Evolutionary conservation across 768 basidiomycete genomes (phyloP).

Genomic region (Dentipellis sp.): DNA sequence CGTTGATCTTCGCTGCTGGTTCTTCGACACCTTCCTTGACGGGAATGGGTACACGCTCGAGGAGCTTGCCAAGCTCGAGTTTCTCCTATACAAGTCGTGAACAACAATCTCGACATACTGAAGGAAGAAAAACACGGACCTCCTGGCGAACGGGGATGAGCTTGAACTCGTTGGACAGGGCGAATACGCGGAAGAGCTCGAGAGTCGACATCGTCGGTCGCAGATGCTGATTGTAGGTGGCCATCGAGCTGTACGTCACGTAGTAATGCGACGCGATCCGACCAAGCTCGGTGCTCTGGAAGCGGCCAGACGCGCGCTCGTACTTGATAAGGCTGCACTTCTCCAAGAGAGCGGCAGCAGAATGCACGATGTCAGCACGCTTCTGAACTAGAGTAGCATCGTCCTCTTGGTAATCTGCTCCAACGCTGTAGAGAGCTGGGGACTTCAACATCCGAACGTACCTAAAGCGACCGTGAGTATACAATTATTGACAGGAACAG

Average conservation of each 20-base stretch:
- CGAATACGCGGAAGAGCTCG: slow-evolving; percentile 93
- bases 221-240: slow-evolving; percentile 91
- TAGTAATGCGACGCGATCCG: slow-evolving; percentile 94
- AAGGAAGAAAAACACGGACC: slow-evolving; percentile 13
- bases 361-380: slow-evolving; percentile 87
- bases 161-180: slow-evolving; percentile 93
- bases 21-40: slow-evolving; percentile 97
- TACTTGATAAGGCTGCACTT: slow-evolving; percentile 94
- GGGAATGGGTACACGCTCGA: slow-evolving; percentile 94
- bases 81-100: slow-evolving; percentile 47
- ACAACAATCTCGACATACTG: neutral
- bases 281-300: slow-evolving; percentile 90
- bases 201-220: slow-evolving; percentile 78
- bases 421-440: slow-evolving; percentile 81
- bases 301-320: slow-evolving; percentile 76
- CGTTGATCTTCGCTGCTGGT: slow-evolving; percentile 95
- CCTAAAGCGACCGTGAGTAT: slow-evolving; percentile 29
- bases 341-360: slow-evolving; percentile 87
- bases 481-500: slow-evolving; percentile 1
- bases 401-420: slow-evolving; percentile 85
- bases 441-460: slow-evolving; percentile 93
- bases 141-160: slow-evolving; percentile 81
- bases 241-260: slow-evolving; percentile 92
- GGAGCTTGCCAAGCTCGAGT: slow-evolving; percentile 77
- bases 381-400: slow-evolving; percentile 82